Percentiles rank a stretch among this genome's conserved stretches.
These are phyloP conservation scores for Termitomyces sp. DNA, from an alignment of 768 basidiomycete species.

Conservation along the genomic window DNA sequence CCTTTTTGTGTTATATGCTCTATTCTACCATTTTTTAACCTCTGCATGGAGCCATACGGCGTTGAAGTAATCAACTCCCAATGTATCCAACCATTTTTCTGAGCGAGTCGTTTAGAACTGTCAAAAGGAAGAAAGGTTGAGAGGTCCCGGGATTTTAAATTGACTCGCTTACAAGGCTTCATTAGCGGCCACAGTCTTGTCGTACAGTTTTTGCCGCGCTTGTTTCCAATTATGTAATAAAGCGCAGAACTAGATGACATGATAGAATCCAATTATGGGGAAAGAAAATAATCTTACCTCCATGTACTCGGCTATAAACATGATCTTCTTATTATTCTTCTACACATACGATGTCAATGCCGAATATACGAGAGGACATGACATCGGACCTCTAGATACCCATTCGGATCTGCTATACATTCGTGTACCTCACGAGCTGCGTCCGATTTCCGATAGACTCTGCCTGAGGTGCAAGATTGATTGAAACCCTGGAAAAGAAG, in stretches of 20 bases:
- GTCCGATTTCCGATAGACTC: conserved; percentile 5
- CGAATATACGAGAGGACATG: neutral
- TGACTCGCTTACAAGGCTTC: conserved; percentile 14
- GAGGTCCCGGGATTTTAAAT: neutral
- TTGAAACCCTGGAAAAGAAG: neutral
- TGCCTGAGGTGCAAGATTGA: neutral
- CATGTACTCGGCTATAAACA: conserved; percentile 7
- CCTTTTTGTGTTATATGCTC: conserved; percentile 34
- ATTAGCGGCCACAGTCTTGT: conserved; percentile 4
- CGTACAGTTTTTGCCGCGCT: neutral
- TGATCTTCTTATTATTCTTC: conserved; percentile 4
- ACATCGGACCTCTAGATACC: conserved; percentile 3
- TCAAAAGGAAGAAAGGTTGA: neutral
- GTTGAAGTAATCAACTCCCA: conserved; percentile 34
- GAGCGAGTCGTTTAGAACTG: conserved; percentile 31
- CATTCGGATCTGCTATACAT: neutral
- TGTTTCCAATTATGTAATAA: conserved; percentile 8
- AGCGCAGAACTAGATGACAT: conserved; percentile 8
- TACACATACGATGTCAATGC: neutral
- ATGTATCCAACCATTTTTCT: conserved; percentile 34
- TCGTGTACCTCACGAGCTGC: neutral
- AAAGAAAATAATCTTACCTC: conserved; percentile 1
- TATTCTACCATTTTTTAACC: conserved; percentile 28
- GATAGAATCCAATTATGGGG: neutral
- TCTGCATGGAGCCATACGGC: conserved; percentile 32